Conservation (phyloP, 1,139 yeast genomes). For the Taiozyma sp. region DNA sequence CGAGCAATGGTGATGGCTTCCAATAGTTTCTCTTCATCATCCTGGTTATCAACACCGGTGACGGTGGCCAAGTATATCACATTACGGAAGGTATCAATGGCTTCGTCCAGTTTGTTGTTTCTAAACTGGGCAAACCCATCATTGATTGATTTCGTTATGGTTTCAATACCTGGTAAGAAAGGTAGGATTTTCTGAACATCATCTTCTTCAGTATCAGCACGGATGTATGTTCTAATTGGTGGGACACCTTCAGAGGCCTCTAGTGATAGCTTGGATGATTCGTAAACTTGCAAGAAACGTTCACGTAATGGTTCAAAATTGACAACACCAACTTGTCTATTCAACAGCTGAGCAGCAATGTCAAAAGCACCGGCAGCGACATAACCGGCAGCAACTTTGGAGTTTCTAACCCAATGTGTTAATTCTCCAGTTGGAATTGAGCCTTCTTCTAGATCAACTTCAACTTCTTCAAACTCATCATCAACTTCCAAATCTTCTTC, state of each 20-base stretch:
- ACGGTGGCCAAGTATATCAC: conserved; percentile 74
- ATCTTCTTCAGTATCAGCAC: conserved; percentile 61
- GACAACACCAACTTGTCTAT: conserved; percentile 82
- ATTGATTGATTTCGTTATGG: conserved; percentile 57
- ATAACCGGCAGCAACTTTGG: conserved; percentile 87
- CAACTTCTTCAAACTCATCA: conserved; percentile 50
- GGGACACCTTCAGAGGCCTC: conserved; percentile 73
- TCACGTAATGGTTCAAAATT: conserved; percentile 82
- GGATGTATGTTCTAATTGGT: conserved; percentile 61
- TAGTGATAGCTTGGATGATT: conserved; percentile 68
- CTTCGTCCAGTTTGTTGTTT: conserved; percentile 74
- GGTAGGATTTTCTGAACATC: conserved; percentile 51
- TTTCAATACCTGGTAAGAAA: conserved; percentile 65
- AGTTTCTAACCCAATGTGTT: conserved; percentile 81
- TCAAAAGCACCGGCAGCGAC: conserved; percentile 97
- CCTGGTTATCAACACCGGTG: conserved; percentile 64
- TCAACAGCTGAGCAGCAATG: conserved; percentile 87
- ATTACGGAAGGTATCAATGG: conserved; percentile 72
- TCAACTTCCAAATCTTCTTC: conserved; percentile 64
- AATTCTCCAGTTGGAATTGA: conserved; percentile 49
- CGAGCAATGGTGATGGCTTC: conserved; percentile 72
- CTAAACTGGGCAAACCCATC: conserved; percentile 81
- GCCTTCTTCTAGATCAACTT: conserved; percentile 36
- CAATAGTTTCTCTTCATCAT: conserved; percentile 70
- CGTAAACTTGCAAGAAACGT: conserved; percentile 79